A percentile compares a stretch with the other conserved stretches of the same genome.
phyloP scores from a whole-genome alignment of 2,329 filamentous ascomycete species.

The Aureobasidium vineae region DNA sequence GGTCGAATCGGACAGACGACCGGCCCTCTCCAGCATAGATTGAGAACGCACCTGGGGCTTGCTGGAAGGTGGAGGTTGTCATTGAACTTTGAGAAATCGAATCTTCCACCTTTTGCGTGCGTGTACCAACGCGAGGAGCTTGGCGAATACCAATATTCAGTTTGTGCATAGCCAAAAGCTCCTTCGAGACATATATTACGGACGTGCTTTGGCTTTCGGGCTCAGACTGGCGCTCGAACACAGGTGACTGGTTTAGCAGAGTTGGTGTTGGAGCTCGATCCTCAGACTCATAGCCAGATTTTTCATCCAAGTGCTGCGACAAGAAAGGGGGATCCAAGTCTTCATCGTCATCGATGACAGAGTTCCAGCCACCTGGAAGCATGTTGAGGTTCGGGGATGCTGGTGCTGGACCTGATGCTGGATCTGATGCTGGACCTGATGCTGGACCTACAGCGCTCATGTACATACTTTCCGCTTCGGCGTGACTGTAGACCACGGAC shows the following conservation, averaged over 20 bases:
- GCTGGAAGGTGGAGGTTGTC: constrained; percentile 26
- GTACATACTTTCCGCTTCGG: constrained; percentile 84
- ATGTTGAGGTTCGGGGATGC: background rate
- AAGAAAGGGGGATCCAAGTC: constrained; percentile 17
- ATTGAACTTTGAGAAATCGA: constrained; percentile 9
- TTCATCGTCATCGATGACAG: constrained; percentile 21
- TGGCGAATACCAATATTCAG: background rate
- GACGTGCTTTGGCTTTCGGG: constrained; percentile 22
- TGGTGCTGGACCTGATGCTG: background rate
- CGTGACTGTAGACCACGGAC: constrained; percentile 72
- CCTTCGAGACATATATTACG: constrained; percentile 2
- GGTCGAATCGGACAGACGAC: constrained; percentile 12
- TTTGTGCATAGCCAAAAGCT: background rate
- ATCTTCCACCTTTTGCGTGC: background rate
- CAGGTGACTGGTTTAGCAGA: background rate
- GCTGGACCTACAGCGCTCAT: constrained; percentile 62
- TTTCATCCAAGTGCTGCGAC: constrained; percentile 15
- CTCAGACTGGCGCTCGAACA: background rate
- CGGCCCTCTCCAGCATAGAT: constrained; percentile 43
- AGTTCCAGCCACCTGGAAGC: constrained; percentile 24
- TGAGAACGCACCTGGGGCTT: constrained; percentile 51
- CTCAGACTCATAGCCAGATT: constrained; percentile 6
- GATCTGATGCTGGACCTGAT: constrained; percentile 34
- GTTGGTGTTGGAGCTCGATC: constrained; percentile 21
- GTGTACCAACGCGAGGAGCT: background rate